phyloP scores from a whole-genome alignment of 2,329 filamentous ascomycete species.

The Fusarium circinatum region DNA sequence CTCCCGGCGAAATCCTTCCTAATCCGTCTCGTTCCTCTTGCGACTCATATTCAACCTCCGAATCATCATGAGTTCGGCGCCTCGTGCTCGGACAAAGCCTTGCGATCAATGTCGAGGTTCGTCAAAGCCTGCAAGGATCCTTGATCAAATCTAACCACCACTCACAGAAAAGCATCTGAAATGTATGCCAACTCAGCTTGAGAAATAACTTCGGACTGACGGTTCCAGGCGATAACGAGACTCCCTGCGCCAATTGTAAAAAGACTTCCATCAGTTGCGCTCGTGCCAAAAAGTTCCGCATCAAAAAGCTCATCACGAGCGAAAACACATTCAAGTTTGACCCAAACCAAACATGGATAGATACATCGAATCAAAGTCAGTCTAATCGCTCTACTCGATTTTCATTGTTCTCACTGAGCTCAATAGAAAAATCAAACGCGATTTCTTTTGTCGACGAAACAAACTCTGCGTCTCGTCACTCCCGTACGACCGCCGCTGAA shows the following conservation, averaged over 20 bases:
- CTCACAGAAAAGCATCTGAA: background rate
- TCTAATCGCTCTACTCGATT: rapidly evolving
- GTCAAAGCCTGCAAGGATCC: background rate
- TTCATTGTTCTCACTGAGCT: rapidly evolving
- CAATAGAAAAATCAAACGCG: background rate
- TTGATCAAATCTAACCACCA: background rate
- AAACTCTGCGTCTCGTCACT: background rate
- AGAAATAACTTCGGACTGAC: rapidly evolving
- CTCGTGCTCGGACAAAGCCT: background rate
- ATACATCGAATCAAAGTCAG: background rate
- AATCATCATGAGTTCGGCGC: background rate
- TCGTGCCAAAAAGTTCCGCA: background rate
- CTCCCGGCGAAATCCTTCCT: background rate
- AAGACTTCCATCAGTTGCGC: background rate
- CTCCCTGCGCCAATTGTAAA: background rate
- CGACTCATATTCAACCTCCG: rapidly evolving
- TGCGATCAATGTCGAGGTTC: background rate
- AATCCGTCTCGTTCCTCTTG: background rate
- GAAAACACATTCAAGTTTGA: background rate
- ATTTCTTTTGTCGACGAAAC: background rate
- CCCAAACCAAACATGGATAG: background rate
- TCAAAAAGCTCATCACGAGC: background rate
- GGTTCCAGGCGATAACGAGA: background rate
- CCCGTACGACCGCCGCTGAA: background rate
- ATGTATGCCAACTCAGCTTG: background rate